Evolutionary conservation across 257 asterid genomes (phyloP).

Genomic region (Fraxinus americana): DNA sequence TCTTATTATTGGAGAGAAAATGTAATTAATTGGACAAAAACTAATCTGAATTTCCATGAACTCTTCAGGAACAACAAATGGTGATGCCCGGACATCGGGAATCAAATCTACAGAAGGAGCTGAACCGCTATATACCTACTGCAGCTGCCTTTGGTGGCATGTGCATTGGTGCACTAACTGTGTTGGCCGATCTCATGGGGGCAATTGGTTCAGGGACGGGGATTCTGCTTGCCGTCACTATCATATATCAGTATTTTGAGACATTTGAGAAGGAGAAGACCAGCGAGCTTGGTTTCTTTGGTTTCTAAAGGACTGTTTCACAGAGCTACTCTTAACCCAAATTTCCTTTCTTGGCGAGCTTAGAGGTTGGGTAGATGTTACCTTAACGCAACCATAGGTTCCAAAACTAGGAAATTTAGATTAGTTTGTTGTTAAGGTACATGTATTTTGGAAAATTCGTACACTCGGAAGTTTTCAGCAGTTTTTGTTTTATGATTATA

Average conservation of each 20-base stretch:
- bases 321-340: not conserved
- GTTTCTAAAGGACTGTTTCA: constrained; percentile 15
- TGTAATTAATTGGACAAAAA: not conserved
- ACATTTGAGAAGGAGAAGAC: constrained; percentile 30
- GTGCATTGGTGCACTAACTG: constrained; percentile 21
- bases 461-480: not conserved
- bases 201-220: constrained; percentile 26
- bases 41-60: not conserved
- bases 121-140: constrained; percentile 27
- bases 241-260: constrained; percentile 30
- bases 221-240: constrained; percentile 26
- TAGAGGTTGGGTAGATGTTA: not conserved
- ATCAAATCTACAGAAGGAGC: constrained; percentile 27
- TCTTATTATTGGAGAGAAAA: not conserved
- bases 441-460: not conserved
- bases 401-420: not conserved
- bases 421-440: not conserved
- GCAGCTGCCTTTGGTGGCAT: constrained; percentile 32
- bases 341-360: not conserved
- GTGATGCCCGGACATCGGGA: constrained; percentile 29
- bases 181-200: constrained; percentile 29
- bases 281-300: constrained; percentile 28
- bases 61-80: constrained; percentile 26
- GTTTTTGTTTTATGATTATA: not conserved
- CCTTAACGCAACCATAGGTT: not conserved